Base-by-base conservation (phyloP, 106 monocot genomes). In the Xerophyta viscosa region DNA sequence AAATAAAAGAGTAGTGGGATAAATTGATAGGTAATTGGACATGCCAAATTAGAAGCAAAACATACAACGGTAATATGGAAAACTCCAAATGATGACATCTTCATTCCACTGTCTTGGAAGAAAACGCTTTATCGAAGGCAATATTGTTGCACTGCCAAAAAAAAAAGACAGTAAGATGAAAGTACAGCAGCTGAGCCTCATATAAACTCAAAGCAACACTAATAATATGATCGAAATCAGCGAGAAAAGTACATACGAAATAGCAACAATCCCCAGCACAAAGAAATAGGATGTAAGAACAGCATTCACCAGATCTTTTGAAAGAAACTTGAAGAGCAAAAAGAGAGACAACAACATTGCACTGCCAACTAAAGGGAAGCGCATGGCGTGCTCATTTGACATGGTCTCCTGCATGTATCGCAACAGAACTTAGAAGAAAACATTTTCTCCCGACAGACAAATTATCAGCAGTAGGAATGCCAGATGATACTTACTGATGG, bases 361-460 rank as follows among this genome's bases (percentile, higher is more conserved):
- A 73, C 96, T 98, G 37, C 96, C 96, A 27, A 98, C 73, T 12
- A 98, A 63, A 50, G 96, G 96, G 69, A 98, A 98, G 45, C 96
- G 81, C 89, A 89, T 89, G 15, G 96, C 96, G 76, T 98, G 96
- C 41, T 88, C 89, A 26, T 77, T 85, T 27, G 96, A 89, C 89
- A 98, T 98, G 18, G 85, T 98, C 55, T 98, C 96, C 96, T 98
- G 73, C 75, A 67, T 18, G 20, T 29, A 37, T 20, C 56, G 25
- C n/a, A n/a, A n/a, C n/a, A n/a, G n/a, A n/a, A n/a, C n/a, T 60
- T 24, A n/a, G n/a, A n/a, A n/a, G n/a, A n/a, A n/a, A n/a, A n/a
- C n/a, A n/a, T n/a, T 8, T 64, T 43, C 18, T 19, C 15, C 13
- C 15, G n/a, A 46, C 13, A 46, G n/a, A 46, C 46, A 18, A 46